Evolutionary conservation across 768 basidiomycete species (phyloP), one percentile per base, ranked within the genome.

Genomic region (Auriscalpium microsporum): DNA sequence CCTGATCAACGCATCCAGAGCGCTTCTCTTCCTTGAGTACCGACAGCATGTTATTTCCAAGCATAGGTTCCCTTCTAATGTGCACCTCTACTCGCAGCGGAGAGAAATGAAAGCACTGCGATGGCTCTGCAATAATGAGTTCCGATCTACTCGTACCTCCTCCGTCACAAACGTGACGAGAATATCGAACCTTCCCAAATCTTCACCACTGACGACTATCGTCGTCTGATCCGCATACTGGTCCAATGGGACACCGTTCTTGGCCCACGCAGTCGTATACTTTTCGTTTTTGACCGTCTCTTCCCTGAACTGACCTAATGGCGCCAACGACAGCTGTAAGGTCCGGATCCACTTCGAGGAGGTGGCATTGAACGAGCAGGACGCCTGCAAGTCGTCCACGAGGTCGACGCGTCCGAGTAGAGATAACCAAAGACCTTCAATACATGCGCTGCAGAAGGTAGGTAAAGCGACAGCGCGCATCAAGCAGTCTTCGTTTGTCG

Each of bases 401-500:
- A 89, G 77, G 63, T 71, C 73, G 52, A 90, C 69, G 37, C 77
- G 77, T 45, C 69, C 67, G 8, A 89, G 74, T 19, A 89, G 78
- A 16, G 80, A 73, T 48, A 80, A 69, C 87, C 89, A 90, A 35
- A 90, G 79, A 6, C 78, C 86, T 59, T 90, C 89, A 13, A 78
- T 62, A 64, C 89, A 91, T 50, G 80, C 82, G 59, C 74, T 80
- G 74, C 89, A 90, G 65, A 90, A 86, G 63, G 85, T 79, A 53
- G 86, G 82, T 0, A 78, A 75, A 33, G 78, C 81, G 44, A 88
- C 83, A 52, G 72, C 71, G 44, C 89, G 86, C 89, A 91, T 90
- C 48, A 90, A 79, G 65, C 89, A 90, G 66, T 83, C 85, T 57
- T 87, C 83, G 59, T 89, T 87, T 2, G 88, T 90, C 4, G 89